These are phyloP conservation scores for Penicillium sp. DNA, from an alignment of 2,329 filamentous ascomycete genomes.

Conservation along the genomic window DNA sequence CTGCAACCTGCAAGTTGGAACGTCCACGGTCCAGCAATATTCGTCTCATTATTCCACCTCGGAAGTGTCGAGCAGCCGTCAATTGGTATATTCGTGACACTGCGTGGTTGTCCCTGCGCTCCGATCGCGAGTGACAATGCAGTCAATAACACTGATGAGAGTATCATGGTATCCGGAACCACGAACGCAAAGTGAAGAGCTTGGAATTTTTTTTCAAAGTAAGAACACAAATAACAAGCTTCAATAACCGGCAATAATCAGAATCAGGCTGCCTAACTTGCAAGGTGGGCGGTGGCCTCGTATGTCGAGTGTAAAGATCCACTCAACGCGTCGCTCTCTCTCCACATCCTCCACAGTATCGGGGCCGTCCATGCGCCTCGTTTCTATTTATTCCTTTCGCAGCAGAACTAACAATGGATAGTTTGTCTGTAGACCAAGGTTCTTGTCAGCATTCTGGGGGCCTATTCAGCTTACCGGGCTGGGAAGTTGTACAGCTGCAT, in stretches of 20 bases:
- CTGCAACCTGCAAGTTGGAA: conserved; percentile 18
- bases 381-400: neutral
- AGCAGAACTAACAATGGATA: neutral
- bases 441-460: neutral
- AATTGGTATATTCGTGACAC: conserved; percentile 3
- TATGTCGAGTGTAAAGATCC: neutral
- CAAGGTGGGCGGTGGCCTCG: neutral
- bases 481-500: conserved; percentile 13
- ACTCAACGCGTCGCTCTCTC: neutral
- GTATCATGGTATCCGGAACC: neutral
- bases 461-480: neutral
- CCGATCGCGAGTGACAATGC: conserved; percentile 8
- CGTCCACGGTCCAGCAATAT: conserved; percentile 25
- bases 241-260: neutral
- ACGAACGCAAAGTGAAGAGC: neutral
- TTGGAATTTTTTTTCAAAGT: neutral
- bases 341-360: neutral
- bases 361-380: neutral
- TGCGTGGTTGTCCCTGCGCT: conserved; percentile 11
- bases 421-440: neutral
- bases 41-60: conserved; percentile 18
- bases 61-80: conserved; percentile 20
- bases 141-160: neutral
- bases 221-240: neutral
- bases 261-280: conserved; percentile 3